phyloP scores from a whole-genome alignment of 805 yeast species.

The Yarrowia alimentaria region DNA sequence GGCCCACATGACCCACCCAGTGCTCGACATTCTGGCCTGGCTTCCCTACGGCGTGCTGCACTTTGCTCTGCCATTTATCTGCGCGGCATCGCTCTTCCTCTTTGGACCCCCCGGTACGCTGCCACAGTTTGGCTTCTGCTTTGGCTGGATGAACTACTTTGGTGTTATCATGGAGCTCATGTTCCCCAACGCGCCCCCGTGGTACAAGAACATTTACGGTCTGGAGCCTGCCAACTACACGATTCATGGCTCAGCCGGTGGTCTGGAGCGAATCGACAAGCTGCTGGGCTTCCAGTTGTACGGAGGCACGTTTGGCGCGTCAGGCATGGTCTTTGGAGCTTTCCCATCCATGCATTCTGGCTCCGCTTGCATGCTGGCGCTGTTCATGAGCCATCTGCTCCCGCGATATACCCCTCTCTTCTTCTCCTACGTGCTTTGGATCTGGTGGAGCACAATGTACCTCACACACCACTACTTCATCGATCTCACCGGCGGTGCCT shows the following conservation, averaged over 20 bases:
- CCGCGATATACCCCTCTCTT: slow-evolving; percentile 67
- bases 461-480: slow-evolving; percentile 94
- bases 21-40: slow-evolving; percentile 88
- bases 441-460: slow-evolving; percentile 99
- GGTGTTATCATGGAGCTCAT: slow-evolving; percentile 81
- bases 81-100: slow-evolving; percentile 70
- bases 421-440: slow-evolving; percentile 79
- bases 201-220: slow-evolving; percentile 87
- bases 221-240: slow-evolving; percentile 85
- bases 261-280: slow-evolving; percentile 80
- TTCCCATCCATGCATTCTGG: slow-evolving; percentile 85
- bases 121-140: slow-evolving; percentile 83
- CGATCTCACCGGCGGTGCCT: slow-evolving; percentile 91
- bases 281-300: slow-evolving; percentile 79
- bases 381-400: slow-evolving; percentile 79
- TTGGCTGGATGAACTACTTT: slow-evolving; percentile 87
- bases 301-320: slow-evolving; percentile 73
- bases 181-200: slow-evolving; percentile 96
- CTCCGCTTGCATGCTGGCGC: slow-evolving; percentile 88
- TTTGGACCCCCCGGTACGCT: slow-evolving; percentile 90
- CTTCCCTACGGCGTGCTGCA: slow-evolving; percentile 90
- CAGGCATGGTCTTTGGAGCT: slow-evolving; percentile 95
- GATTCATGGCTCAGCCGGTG: slow-evolving; percentile 95
- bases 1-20: slow-evolving; percentile 64
- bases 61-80: slow-evolving; percentile 85